Base-by-base conservation (phyloP, 1,284 basidiomycete genomes). In the Sphaerobolus stellatus region DNA sequence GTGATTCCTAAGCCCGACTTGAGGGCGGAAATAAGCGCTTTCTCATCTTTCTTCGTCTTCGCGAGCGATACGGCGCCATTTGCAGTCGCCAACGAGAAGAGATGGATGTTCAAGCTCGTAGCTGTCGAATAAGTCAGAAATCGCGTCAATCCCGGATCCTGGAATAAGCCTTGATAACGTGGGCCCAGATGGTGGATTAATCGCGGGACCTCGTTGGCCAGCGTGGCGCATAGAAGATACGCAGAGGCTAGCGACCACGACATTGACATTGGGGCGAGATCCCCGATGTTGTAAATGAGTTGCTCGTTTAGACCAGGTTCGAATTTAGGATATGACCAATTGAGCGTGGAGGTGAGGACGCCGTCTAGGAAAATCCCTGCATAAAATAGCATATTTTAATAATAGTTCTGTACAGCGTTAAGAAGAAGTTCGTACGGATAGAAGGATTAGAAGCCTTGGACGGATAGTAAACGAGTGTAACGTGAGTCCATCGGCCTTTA, bases 81-180 rank as follows among this genome's bases (percentile, higher is more conserved):
- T 11, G 11, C n/a, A 18, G 33, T 34, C n/a, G 61, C 63, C 16
- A 70, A 62, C 22, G 64, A 68, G 30, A 67, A 64, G 31, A 91
- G 68, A 57, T 82, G 82, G 73, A 90, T 86, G 62, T 86, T 88
- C 36, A 90, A 73, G 0, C 88, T 88, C 0, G 88, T 89, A 3
- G 85, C 81, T 0, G 85, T 85, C 59, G 89, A 85, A 65, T 90
- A 92, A 0, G 88, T 91, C 47, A 92, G 72, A 65, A 90, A 90
- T 40, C 80, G 83, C 56, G 82, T 74, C 25, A 91, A 74, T 3
- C 71, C 70, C 66, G 64, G 46, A 61, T 82, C 71, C 79, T 90
- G 89, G 66, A 90, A 89, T 31, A 81, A 82, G 27, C 82, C 84
- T 2, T 73, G 74, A 58, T 92, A 92, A 31, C 85, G 80, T 3